Conservation (phyloP, 805 yeast species). For the Teunomyces cretensis region DNA sequence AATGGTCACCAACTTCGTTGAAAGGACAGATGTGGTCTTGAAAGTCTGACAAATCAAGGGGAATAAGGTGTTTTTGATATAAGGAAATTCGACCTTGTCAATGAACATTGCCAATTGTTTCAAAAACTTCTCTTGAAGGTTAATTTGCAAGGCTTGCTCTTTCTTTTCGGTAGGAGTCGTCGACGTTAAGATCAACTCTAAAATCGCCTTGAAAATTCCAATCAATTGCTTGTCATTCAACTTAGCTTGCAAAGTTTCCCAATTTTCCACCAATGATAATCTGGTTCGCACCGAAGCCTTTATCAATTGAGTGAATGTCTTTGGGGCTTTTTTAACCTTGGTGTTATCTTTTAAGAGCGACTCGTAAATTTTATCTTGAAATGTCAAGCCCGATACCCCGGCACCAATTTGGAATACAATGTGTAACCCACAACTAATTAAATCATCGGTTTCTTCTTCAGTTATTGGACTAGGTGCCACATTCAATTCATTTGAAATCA, state of each 20-base stretch:
- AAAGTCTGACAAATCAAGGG: conserved; percentile 73
- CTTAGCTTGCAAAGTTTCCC: conserved; percentile 47
- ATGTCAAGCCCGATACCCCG: conserved; percentile 71
- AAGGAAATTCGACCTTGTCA: conserved; percentile 59
- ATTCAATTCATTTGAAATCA: conserved; percentile 42
- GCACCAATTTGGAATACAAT: conserved; percentile 64
- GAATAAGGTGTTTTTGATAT: conserved; percentile 71
- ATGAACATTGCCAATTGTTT: conserved; percentile 40
- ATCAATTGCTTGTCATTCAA: conserved; percentile 54
- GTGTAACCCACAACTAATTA: conserved; percentile 48
- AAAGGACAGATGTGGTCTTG: conserved; percentile 78
- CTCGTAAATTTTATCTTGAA: conserved; percentile 67
- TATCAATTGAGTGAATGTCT: conserved; percentile 25
- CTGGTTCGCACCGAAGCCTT: conserved; percentile 33
- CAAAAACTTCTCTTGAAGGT: conserved; percentile 55
- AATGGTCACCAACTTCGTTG: conserved; percentile 71
- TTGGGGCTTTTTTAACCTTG: conserved; percentile 20
- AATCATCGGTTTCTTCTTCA: conserved; percentile 31
- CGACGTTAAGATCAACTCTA: conserved; percentile 32
- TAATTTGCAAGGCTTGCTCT: conserved; percentile 28
- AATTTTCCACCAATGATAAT: conserved; percentile 40
- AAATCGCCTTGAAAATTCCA: conserved; percentile 44
- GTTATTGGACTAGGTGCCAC: conserved; percentile 18
- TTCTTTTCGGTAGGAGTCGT: conserved; percentile 27
- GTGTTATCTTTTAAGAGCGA: conserved; percentile 28